Conservation (phyloP, 176 grass and related monocot species). For the Musa schizocarpa region DNA sequence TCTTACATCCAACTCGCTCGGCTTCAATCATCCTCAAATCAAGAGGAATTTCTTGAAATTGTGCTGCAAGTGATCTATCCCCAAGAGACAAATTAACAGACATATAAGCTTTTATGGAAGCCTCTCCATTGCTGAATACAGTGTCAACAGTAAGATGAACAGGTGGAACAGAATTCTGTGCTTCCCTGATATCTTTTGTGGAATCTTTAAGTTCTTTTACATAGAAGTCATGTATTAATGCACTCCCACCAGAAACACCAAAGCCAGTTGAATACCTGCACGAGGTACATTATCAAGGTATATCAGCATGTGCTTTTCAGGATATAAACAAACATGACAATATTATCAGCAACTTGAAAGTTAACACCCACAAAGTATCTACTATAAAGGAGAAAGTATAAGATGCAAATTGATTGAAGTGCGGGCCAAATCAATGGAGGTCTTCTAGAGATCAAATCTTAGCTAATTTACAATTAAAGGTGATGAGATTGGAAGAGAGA, state of each 20-base stretch:
- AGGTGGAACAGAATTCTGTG: slow-evolving; percentile 15
- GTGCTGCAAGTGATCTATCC: slow-evolving; percentile 68
- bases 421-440: too few species aligned
- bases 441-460: too few species aligned
- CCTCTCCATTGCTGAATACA: slow-evolving; percentile 66
- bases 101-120: slow-evolving; percentile 79
- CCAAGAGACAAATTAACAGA: slow-evolving; percentile 69
- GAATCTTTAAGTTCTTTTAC: slow-evolving; percentile 57
- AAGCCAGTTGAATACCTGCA: slow-evolving; percentile 14
- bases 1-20: slow-evolving; percentile 80
- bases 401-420: too few species aligned
- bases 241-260: slow-evolving; percentile 16
- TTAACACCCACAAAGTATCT: too few species aligned
- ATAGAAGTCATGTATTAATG: slow-evolving; percentile 27
- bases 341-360: background rate
- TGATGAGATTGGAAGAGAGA: too few species aligned
- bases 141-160: slow-evolving; percentile 90
- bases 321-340: background rate
- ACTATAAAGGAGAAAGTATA: too few species aligned
- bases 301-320: background rate
- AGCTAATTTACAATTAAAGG: too few species aligned
- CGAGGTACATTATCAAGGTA: background rate
- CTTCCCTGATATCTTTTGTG: background rate
- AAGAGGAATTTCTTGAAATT: slow-evolving; percentile 89
- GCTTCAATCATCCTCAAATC: slow-evolving; percentile 83